Conservation (phyloP, 2,329 filamentous ascomycete species). For the Pseudodiploospora longispora region DNA sequence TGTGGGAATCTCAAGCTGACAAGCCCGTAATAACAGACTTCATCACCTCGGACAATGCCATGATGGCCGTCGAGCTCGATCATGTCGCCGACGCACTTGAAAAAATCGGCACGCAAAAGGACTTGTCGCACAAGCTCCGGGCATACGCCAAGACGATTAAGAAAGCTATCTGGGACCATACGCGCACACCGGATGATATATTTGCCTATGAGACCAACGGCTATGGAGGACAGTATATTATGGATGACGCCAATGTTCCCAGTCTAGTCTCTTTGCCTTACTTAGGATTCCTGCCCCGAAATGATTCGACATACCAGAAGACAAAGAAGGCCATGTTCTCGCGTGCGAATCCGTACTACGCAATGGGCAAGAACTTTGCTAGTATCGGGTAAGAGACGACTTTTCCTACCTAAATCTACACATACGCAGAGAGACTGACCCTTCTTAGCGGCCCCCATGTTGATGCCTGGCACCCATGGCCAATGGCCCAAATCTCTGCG, state of each 20-base stretch:
- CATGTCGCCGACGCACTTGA: slow-evolving; percentile 55
- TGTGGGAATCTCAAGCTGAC: background rate
- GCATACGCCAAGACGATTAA: slow-evolving; percentile 49
- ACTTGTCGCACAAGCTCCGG: slow-evolving; percentile 41
- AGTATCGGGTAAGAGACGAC: slow-evolving; percentile 17
- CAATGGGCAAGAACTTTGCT: slow-evolving; percentile 14
- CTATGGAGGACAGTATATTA: slow-evolving; percentile 42
- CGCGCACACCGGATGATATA: slow-evolving; percentile 41
- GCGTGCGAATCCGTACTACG: slow-evolving; percentile 70
- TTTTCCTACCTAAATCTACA: too few relatives aligned
- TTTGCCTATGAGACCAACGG: slow-evolving; percentile 74
- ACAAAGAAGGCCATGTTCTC: slow-evolving; percentile 72
- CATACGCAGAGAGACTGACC: background rate
- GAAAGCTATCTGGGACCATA: slow-evolving; percentile 56
- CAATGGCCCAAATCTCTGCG: slow-evolving; percentile 47
- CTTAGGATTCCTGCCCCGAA: slow-evolving; percentile 48
- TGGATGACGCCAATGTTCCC: slow-evolving; percentile 63
- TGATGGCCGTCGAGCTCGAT: slow-evolving; percentile 44
- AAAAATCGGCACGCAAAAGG: slow-evolving; percentile 60
- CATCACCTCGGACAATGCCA: slow-evolving; percentile 30
- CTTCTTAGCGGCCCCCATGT: slow-evolving; percentile 49
- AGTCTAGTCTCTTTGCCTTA: slow-evolving; percentile 58
- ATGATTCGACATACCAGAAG: slow-evolving; percentile 64
- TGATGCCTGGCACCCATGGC: slow-evolving; percentile 50
- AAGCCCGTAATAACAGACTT: slow-evolving; percentile 28